Evolutionary conservation across 2,329 filamentous ascomycete species (phyloP), one percentile per base, ranked within the genome.

Genomic region (Cytospora leucostoma): DNA sequence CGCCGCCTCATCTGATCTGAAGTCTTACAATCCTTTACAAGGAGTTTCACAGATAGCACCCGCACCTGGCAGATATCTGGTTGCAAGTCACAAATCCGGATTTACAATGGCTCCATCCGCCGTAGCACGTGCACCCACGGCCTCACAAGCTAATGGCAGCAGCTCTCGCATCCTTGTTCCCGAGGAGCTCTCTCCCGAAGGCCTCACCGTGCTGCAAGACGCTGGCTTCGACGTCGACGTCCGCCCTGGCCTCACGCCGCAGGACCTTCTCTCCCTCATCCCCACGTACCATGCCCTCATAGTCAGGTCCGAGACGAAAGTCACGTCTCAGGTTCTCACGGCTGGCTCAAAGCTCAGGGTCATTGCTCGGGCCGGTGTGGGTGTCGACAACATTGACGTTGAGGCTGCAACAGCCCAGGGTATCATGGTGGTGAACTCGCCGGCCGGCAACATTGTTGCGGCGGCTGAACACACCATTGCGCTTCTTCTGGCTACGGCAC

Each of bases 371-470:
- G 91, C 91, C 13, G 91, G 91, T 13, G 91, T 94, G 1, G 91
- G 90, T 37, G 90, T 94, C 32, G 90, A 94, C 76, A 93, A 94
- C 76, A 91, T 95, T 56, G 83, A 94, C 71, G 88, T 94, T 0
- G 79, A 85, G 38, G 84, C 86, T 8, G 91, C 91, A 3, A 94
- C 90, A 0, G 80, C 83, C 47, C 80, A 87, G 60, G 91, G 91
- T 21, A 87, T 94, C 65, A 88, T 93, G 57, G 91, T 95, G 2
- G 88, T 94, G 61, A 95, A 94, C 74, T 89, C 86, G 33, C 91
- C 91, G 0, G 84, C 85, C 19, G 91, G 91, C 2, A 95, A 95
- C 72, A 92, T 93, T 68, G 85, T 89, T 63, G 91, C 91, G 0
- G 91, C 91, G 0, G 90, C 90, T 0, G 90, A 93, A 72, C 90